phyloP scores from a whole-genome alignment of 441 rosid species.

The Populus trichocarpa region DNA sequence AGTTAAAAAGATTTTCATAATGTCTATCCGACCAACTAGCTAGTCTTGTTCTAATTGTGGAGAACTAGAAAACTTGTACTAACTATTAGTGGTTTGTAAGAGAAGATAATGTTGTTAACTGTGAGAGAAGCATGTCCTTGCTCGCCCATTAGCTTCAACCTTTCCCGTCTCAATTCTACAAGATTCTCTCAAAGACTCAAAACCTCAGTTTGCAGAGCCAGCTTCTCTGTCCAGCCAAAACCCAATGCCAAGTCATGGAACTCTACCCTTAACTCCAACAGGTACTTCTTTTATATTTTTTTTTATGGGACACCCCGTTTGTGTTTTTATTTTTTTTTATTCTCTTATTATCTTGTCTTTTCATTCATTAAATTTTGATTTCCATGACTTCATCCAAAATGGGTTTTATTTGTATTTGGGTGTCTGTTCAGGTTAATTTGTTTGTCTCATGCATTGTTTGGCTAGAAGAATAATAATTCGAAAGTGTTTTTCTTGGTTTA shows the following conservation, averaged over 20 bases:
- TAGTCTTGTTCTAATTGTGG: too few species aligned
- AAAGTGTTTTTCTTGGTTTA: neutral
- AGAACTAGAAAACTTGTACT: neutral
- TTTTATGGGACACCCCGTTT: slow-evolving; percentile 18
- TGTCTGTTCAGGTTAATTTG: neutral
- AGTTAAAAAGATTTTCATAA: too few species aligned
- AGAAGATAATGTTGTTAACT: slow-evolving; percentile 61
- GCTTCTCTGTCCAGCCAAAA: slow-evolving; percentile 41
- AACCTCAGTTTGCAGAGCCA: slow-evolving; percentile 38
- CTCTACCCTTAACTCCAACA: slow-evolving; percentile 34
- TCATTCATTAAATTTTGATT: neutral
- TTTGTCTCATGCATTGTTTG: neutral
- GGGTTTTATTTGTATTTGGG: neutral
- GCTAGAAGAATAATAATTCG: neutral
- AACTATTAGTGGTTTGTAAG: neutral
- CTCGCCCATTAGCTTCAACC: slow-evolving; percentile 29
- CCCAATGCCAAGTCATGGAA: slow-evolving; percentile 41
- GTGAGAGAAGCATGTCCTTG: slow-evolving; percentile 51
- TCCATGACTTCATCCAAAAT: neutral
- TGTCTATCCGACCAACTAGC: too few species aligned
- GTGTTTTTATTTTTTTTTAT: slow-evolving; percentile 6
- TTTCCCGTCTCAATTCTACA: slow-evolving; percentile 25
- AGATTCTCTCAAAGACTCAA: slow-evolving; percentile 27
- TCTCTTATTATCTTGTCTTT: neutral
- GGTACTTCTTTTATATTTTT: slow-evolving; percentile 29